Conservation (phyloP, 1,284 basidiomycete species). For the Irpex sp. region DNA sequence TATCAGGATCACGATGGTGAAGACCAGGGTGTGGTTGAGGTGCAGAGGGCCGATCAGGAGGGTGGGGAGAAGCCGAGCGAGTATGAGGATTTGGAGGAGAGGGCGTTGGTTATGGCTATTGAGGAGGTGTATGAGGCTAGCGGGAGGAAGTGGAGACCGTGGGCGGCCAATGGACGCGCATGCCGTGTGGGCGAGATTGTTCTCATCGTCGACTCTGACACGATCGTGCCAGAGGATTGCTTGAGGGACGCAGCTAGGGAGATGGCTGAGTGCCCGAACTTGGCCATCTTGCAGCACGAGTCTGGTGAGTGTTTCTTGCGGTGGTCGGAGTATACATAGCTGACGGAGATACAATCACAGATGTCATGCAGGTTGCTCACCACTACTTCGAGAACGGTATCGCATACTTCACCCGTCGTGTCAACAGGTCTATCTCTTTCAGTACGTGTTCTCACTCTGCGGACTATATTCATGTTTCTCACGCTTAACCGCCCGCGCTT, state of each 20-base stretch:
- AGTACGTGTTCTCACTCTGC: constrained; percentile 14
- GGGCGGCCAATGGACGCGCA: constrained; percentile 39
- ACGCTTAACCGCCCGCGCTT: not conserved
- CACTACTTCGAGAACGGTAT: constrained; percentile 60
- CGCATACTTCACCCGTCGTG: constrained; percentile 51
- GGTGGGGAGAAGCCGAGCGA: constrained; percentile 9
- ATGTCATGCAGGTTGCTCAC: constrained; percentile 53
- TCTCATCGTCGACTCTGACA: constrained; percentile 51
- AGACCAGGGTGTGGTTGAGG: constrained; percentile 25
- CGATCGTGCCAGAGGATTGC: constrained; percentile 56
- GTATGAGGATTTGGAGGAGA: constrained; percentile 34
- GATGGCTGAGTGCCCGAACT: constrained; percentile 46
- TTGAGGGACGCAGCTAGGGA: constrained; percentile 54
- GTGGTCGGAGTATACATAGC: too few species aligned
- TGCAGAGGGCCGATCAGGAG: not conserved
- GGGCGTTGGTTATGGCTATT: constrained; percentile 36
- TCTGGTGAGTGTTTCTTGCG: constrained; percentile 31
- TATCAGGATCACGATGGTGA: constrained; percentile 32
- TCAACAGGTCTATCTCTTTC: constrained; percentile 44
- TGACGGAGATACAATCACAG: constrained; percentile 14
- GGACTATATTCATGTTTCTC: not conserved
- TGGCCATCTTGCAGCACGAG: constrained; percentile 52
- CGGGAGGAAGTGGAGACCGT: constrained; percentile 33
- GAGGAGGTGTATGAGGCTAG: constrained; percentile 39
- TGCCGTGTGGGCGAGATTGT: constrained; percentile 41